phyloP scores from a whole-genome alignment of 352 stramenopile species.

The Phytophthora capsici region DNA sequence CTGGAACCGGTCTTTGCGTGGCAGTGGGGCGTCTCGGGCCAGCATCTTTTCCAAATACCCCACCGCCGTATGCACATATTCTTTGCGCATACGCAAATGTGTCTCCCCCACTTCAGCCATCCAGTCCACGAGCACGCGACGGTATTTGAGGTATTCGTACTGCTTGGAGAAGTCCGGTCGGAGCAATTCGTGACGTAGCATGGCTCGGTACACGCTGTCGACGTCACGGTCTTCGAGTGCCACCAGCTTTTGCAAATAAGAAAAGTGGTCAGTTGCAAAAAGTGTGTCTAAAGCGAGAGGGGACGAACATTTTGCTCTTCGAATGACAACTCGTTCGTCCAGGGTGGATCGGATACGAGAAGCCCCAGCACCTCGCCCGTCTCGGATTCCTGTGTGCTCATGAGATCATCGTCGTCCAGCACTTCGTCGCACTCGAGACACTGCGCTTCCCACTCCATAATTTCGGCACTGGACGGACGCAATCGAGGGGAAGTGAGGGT shows the following conservation, averaged over 20 bases:
- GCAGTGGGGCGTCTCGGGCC: conserved; percentile 44
- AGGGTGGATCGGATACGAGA: conserved; percentile 26
- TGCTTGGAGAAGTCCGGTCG: conserved; percentile 74
- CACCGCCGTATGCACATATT: conserved; percentile 79
- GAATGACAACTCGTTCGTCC: conserved; percentile 37
- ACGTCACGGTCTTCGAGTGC: conserved; percentile 80
- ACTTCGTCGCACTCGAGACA: conserved; percentile 84
- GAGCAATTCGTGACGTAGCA: conserved; percentile 77
- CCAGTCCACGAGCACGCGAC: conserved; percentile 85
- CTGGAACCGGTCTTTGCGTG: conserved; percentile 82
- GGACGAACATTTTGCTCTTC: conserved; percentile 51
- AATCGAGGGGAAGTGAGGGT: conserved; percentile 3
- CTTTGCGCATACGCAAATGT: conserved; percentile 85
- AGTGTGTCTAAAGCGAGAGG: neutral
- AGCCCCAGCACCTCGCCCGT: conserved; percentile 15
- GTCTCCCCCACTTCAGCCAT: conserved; percentile 85
- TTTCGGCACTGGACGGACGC: conserved; percentile 7
- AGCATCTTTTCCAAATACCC: conserved; percentile 85
- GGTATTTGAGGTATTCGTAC: conserved; percentile 88
- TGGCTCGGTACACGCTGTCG: conserved; percentile 71
- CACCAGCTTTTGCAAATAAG: conserved; percentile 50
- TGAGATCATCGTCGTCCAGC: conserved; percentile 69
- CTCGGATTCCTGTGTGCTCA: conserved; percentile 50
- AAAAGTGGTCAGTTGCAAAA: neutral
- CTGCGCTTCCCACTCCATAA: conserved; percentile 69